phyloP scores from a whole-genome alignment of 768 basidiomycete species.

The Boletus pseudo-olivaceus region DNA sequence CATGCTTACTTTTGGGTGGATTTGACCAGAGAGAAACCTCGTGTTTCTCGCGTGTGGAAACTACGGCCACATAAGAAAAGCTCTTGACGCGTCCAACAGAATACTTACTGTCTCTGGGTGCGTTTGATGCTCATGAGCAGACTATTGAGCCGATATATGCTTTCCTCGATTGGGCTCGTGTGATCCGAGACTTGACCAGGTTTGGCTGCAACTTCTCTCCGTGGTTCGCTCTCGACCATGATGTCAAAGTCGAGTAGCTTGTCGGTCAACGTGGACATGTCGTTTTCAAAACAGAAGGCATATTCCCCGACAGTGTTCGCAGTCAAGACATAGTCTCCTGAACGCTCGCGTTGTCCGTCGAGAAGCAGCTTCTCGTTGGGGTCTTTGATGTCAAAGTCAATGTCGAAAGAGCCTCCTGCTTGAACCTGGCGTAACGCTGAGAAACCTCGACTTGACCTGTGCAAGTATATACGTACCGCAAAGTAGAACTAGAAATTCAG shows the following conservation, averaged over 20 bases:
- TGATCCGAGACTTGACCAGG: constrained; percentile 88
- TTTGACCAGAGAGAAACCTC: constrained; percentile 89
- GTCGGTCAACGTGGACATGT: constrained; percentile 91
- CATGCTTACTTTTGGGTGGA: constrained; percentile 75
- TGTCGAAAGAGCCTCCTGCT: constrained; percentile 95
- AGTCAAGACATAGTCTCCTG: constrained; percentile 96
- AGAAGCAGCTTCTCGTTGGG: constrained; percentile 86
- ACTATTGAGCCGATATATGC: constrained; percentile 85
- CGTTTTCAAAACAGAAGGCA: constrained; percentile 97
- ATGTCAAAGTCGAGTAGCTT: constrained; percentile 96
- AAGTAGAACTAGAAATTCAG: constrained; percentile 77
- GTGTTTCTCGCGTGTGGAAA: constrained; percentile 91
- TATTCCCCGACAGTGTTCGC: constrained; percentile 90
- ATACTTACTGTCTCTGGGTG: constrained; percentile 86
- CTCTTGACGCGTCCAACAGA: background rate
- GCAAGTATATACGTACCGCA: constrained; percentile 58
- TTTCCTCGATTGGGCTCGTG: constrained; percentile 91
- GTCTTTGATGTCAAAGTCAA: constrained; percentile 91
- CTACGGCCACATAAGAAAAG: constrained; percentile 37
- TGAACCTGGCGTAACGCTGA: constrained; percentile 59
- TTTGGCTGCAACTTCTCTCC: constrained; percentile 85
- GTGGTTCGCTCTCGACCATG: constrained; percentile 97
- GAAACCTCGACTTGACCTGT: background rate
- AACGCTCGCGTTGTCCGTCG: constrained; percentile 84
- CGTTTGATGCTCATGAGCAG: constrained; percentile 88